These are phyloP conservation scores for Ceratocystis destructans DNA, from an alignment of 2,329 filamentous ascomycete species.

Conservation along the genomic window DNA sequence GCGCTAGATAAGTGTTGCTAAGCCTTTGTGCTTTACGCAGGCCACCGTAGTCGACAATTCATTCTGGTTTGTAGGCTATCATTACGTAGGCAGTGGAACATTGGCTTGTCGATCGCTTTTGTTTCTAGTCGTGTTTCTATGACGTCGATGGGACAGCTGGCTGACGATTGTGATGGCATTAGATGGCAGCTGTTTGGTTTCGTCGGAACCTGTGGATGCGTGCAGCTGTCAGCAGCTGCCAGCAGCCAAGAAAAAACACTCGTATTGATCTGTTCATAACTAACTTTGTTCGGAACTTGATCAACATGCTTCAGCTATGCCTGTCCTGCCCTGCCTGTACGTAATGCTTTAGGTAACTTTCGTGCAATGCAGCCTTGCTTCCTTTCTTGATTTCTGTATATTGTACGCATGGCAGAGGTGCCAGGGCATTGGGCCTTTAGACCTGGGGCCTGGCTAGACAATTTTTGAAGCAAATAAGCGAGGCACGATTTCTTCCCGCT, in stretches of 20 bases:
- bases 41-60: too few species aligned
- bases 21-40: not conserved
- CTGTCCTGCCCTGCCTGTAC: not conserved
- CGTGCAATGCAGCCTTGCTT: too few species aligned
- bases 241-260: not conserved
- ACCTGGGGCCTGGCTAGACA: too few species aligned
- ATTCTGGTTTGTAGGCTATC: not conserved
- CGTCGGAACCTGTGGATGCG: too few species aligned
- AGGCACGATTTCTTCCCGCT: too few species aligned
- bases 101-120: not conserved
- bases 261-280: not conserved
- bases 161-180: not conserved
- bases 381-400: too few species aligned
- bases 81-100: not conserved
- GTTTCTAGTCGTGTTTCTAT: not conserved
- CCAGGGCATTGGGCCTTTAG: too few species aligned
- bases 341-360: too few species aligned
- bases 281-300: not conserved
- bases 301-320: not conserved
- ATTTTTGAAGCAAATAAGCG: too few species aligned
- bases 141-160: not conserved
- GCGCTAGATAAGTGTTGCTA: not conserved
- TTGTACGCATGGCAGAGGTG: too few species aligned
- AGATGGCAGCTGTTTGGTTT: not conserved
- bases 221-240: not conserved